Evolutionary conservation across 768 basidiomycete genomes (phyloP).

Genomic region (Lactifluus pinguis): DNA sequence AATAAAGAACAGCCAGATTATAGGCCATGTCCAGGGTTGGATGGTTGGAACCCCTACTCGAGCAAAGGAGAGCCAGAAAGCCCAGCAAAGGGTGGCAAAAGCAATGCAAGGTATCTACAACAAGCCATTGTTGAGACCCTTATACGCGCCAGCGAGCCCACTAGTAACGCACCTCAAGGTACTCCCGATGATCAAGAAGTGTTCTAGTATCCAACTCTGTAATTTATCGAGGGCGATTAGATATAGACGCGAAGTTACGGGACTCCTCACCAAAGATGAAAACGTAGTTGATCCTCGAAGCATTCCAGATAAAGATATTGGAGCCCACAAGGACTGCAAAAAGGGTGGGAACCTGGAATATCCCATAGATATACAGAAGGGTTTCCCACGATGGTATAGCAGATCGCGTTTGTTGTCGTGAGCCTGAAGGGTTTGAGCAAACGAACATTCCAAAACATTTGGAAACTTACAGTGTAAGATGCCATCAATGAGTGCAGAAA

Average conservation of each 20-base stretch:
- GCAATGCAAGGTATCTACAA: slow-evolving; percentile 70
- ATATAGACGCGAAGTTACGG: neutral
- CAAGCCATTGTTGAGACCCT: neutral
- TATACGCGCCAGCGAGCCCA: neutral
- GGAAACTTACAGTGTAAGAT: slow-evolving; percentile 46
- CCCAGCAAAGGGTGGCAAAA: slow-evolving; percentile 62
- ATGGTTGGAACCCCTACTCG: slow-evolving; percentile 46
- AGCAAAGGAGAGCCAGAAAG: slow-evolving; percentile 79
- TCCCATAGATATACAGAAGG: slow-evolving; percentile 70
- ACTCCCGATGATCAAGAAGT: slow-evolving; percentile 58
- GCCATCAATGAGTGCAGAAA: slow-evolving; percentile 61
- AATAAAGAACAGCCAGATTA: slow-evolving; percentile 69
- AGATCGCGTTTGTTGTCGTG: slow-evolving; percentile 41
- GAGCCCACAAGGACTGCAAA: slow-evolving; percentile 71
- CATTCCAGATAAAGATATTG: slow-evolving; percentile 76
- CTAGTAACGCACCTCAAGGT: slow-evolving; percentile 43
- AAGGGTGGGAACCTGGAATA: slow-evolving; percentile 62
- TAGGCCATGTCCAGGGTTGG: slow-evolving; percentile 66
- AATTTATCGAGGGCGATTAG: neutral
- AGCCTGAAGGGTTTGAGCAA: slow-evolving; percentile 34
- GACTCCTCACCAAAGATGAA: slow-evolving; percentile 73
- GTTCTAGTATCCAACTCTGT: slow-evolving; percentile 15
- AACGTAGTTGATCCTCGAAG: slow-evolving; percentile 79
- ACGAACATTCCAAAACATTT: neutral
- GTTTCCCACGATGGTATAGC: slow-evolving; percentile 61